These are phyloP conservation scores for Beauveria australis DNA, from an alignment of 2,329 filamentous ascomycete genomes.

Conservation along the genomic window DNA sequence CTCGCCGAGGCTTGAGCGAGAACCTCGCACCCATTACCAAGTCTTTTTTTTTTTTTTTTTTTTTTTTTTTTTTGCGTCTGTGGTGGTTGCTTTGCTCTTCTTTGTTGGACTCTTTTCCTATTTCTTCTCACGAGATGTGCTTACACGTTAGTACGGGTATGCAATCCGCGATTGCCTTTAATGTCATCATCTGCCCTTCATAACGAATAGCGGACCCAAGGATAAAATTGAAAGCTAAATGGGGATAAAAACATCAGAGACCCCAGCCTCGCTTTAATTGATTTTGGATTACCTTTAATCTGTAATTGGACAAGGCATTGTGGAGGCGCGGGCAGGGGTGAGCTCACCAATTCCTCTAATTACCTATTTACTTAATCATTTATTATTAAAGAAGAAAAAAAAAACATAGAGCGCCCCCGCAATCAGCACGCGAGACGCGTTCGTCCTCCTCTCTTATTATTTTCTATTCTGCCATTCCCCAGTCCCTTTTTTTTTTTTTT, in stretches of 20 bases:
- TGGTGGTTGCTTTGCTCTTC: too few species aligned
- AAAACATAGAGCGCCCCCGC: neutral
- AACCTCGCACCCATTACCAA: too few species aligned
- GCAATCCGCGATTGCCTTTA: too few species aligned
- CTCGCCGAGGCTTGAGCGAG: neutral
- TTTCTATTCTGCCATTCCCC: neutral
- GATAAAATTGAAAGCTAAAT: neutral
- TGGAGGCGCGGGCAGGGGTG: neutral
- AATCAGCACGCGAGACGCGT: neutral
- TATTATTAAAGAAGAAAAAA: neutral
- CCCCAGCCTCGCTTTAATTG: constrained; percentile 4
- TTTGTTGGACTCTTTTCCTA: too few species aligned
- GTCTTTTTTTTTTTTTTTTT: too few species aligned
- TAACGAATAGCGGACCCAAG: neutral
- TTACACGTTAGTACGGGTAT: too few species aligned
- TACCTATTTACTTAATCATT: too few species aligned
- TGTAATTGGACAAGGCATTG: neutral
- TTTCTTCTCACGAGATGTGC: too few species aligned
- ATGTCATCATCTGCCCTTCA: too few species aligned
- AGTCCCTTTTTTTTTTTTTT: neutral
- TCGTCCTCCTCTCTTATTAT: neutral
- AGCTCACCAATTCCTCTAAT: neutral
- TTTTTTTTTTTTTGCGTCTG: too few species aligned
- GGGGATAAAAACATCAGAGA: neutral
- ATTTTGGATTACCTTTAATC: neutral